phyloP scores from a whole-genome alignment of 2,329 filamentous ascomycete species.

The Volutella citrinella region DNA sequence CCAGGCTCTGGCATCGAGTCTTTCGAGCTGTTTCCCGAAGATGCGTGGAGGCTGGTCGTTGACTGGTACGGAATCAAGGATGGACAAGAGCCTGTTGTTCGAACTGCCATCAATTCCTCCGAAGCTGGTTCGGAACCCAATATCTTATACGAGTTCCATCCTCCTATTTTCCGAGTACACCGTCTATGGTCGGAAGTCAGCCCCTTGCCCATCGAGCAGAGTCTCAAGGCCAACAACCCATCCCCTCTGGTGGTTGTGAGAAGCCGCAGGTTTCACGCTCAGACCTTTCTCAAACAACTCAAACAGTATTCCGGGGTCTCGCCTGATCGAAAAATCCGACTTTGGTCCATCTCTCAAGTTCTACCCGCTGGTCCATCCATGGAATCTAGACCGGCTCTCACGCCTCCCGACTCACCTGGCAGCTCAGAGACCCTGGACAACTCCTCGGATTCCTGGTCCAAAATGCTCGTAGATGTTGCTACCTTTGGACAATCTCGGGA shows the following conservation, averaged over 20 bases:
- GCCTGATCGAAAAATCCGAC: slow-evolving; percentile 67
- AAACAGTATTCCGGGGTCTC: slow-evolving; percentile 70
- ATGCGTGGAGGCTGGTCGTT: slow-evolving; percentile 78
- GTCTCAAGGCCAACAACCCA: slow-evolving; percentile 58
- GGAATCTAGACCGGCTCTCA: slow-evolving; percentile 35
- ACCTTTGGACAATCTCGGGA: slow-evolving; percentile 47
- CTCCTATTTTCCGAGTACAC: slow-evolving; percentile 80
- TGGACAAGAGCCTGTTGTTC: slow-evolving; percentile 68
- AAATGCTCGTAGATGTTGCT: slow-evolving; percentile 45
- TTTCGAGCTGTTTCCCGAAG: slow-evolving; percentile 72
- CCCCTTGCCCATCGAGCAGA: slow-evolving; percentile 54
- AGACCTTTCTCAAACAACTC: slow-evolving; percentile 71
- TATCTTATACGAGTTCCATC: slow-evolving; percentile 78
- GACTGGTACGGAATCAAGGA: slow-evolving; percentile 77
- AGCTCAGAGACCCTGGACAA: slow-evolving; percentile 21
- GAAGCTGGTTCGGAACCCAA: slow-evolving; percentile 57
- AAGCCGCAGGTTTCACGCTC: slow-evolving; percentile 66
- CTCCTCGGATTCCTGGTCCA: slow-evolving; percentile 35
- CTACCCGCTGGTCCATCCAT: slow-evolving; percentile 30
- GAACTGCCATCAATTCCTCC: slow-evolving; percentile 75
- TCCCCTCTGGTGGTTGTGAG: slow-evolving; percentile 65
- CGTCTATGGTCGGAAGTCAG: slow-evolving; percentile 66
- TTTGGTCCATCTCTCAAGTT: slow-evolving; percentile 63
- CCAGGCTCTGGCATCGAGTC: slow-evolving; percentile 66
- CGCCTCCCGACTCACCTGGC: slow-evolving; percentile 40